phyloP scores from a whole-genome alignment of 805 yeast species.

The Blastobotrys robertii region DNA sequence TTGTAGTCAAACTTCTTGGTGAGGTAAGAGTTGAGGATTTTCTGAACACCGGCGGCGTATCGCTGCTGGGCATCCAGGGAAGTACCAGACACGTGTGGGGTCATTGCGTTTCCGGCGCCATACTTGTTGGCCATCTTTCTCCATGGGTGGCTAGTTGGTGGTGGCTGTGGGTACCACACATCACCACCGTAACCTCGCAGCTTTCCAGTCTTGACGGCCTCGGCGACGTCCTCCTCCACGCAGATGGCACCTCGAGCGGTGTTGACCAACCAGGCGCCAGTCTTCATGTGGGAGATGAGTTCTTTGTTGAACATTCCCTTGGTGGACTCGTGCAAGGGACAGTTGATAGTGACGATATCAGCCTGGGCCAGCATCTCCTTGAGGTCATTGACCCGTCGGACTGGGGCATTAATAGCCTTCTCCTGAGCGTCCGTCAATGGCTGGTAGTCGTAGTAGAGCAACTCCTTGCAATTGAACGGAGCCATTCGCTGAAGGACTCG shows the following conservation, averaged over 20 bases:
- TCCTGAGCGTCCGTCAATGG: conserved; percentile 51
- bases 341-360: conserved; percentile 67
- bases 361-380: conserved; percentile 59
- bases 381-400: conserved; percentile 44
- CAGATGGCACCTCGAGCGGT: conserved; percentile 80
- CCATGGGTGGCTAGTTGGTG: conserved; percentile 73
- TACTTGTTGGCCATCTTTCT: conserved; percentile 52
- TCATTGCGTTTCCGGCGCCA: conserved; percentile 77
- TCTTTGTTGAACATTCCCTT: conserved; percentile 59
- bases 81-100: conserved; percentile 74
- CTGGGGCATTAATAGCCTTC: conserved; percentile 40
- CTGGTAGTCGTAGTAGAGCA: conserved; percentile 69
- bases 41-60: conserved; percentile 60
- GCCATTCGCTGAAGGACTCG: conserved; percentile 61
- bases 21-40: conserved; percentile 55
- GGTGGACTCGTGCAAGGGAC: conserved; percentile 66
- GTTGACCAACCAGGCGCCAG: conserved; percentile 64
- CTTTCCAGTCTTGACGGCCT: conserved; percentile 58
- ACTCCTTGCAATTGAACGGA: conserved; percentile 66
- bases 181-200: conserved; percentile 78
- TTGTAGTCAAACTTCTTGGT: conserved; percentile 54
- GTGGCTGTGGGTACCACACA: conserved; percentile 81
- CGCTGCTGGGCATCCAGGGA: conserved; percentile 72
- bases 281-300: conserved; percentile 52
- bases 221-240: conserved; percentile 65